Base-by-base conservation (phyloP, 2,329 filamentous ascomycete species). In the Diaporthe aspalathi region DNA sequence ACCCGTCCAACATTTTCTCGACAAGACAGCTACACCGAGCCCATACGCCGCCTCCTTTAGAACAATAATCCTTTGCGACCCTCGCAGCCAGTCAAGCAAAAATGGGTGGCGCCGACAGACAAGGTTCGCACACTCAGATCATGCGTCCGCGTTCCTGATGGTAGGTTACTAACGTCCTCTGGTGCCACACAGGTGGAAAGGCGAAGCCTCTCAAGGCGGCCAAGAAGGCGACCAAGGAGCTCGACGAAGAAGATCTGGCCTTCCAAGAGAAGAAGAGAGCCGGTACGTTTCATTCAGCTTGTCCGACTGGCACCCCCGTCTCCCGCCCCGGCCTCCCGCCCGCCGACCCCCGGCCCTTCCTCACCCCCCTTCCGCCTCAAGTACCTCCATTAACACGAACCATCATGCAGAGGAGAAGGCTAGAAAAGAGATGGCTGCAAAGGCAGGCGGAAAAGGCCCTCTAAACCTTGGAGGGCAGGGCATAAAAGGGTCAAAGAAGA, bases 381-480 rank as follows among this genome's bases (percentile, higher is more conserved):
- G 5, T 8, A 8, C 32, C 32, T 32, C 32, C 32, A 32, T 5
- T 78, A 56, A 79, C 74, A 20, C 43, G 11, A 27, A 60, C 16
- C 7, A 47, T 20, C 52, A 52, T 40, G 75, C 77, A 93, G 94
- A 95, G 77, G 92, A 94, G 80, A 94, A 95, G 87, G 93, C 92
- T 56, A 92, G 91, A 83, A 95, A 97, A 85, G 94, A 94, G 12
- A 81, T 97, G 84, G 90, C 92, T n/a, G 87, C 91, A 73, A 93
- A 94, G 85, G 92, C 93, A 56, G 92, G 92, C 78, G 93, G 93
- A 82, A 97, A 97, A 85, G 95, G 95, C 3, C 95, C 95, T 47
- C 81, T 98, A 80, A 95, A 94, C 84, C 92, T 90, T 40, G 94
- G 94, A 43, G 83, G 87, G 62, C 94, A 97, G 84, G 94, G 94